These are phyloP conservation scores for Hanseniaspora valbyensis DNA, from an alignment of 805 yeast genomes.

Conservation along the genomic window DNA sequence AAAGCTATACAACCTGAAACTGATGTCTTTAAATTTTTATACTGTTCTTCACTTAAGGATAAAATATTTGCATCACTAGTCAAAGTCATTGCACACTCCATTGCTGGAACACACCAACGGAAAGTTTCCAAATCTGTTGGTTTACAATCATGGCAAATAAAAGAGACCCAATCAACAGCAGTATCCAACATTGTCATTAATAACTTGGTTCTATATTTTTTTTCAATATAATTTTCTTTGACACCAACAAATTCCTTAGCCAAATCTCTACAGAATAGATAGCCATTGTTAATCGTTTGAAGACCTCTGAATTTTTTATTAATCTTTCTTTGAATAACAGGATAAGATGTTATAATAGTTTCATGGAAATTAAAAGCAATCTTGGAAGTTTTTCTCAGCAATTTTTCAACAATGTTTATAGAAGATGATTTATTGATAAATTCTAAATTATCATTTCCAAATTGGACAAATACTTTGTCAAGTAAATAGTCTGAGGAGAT, in stretches of 20 bases:
- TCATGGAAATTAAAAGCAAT: constrained; percentile 58
- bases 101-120: constrained; percentile 90
- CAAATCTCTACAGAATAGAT: constrained; percentile 68
- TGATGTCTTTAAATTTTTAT: constrained; percentile 56
- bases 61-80: constrained; percentile 82
- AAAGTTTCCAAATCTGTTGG: constrained; percentile 87
- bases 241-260: constrained; percentile 54
- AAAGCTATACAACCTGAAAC: constrained; percentile 93
- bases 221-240: constrained; percentile 47
- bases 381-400: constrained; percentile 53
- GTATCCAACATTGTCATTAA: constrained; percentile 62
- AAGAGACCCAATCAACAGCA: constrained; percentile 83
- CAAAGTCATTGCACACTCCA: constrained; percentile 92
- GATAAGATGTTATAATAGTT: constrained; percentile 51
- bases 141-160: constrained; percentile 85
- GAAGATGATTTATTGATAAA: constrained; percentile 60
- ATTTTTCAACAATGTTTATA: constrained; percentile 58
- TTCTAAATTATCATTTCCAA: constrained; percentile 44
- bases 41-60: constrained; percentile 67
- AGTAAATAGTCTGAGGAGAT: constrained; percentile 44
- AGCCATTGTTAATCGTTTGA: constrained; percentile 64
- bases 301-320: constrained; percentile 55
- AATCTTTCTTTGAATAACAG: constrained; percentile 40
- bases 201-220: constrained; percentile 48
- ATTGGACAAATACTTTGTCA: constrained; percentile 41